These are phyloP conservation scores for Echites panduratus DNA, from an alignment of 257 asterid genomes.

Conservation along the genomic window DNA sequence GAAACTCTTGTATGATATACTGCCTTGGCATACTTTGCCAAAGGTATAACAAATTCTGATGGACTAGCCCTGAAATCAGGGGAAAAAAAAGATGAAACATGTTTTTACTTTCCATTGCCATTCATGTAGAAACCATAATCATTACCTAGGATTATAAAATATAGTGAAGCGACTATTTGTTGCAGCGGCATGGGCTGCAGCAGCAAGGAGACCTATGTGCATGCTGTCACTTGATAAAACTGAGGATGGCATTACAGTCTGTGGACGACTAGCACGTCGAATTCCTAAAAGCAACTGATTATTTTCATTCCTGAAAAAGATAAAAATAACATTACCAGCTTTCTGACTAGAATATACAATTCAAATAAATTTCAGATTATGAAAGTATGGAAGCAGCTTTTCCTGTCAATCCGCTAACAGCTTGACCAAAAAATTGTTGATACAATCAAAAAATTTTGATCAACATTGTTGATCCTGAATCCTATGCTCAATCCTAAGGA, in stretches of 20 bases:
- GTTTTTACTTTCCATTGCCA: not conserved
- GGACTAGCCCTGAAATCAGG: slow-evolving; percentile 70
- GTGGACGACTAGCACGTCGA: slow-evolving; percentile 84
- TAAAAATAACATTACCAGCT: not conserved
- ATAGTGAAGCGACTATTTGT: slow-evolving; percentile 88
- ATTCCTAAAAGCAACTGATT: slow-evolving; percentile 84
- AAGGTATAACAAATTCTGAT: slow-evolving; percentile 84
- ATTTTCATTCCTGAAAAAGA: slow-evolving; percentile 65
- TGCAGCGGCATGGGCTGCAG: slow-evolving; percentile 95
- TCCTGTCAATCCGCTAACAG: not conserved
- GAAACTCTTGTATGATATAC: slow-evolving; percentile 79
- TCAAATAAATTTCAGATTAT: not conserved
- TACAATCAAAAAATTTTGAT: not conserved
- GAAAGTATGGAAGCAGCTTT: not conserved
- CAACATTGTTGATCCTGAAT: not conserved
- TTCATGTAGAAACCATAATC: not conserved
- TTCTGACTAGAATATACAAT: not conserved
- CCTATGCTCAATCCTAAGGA: not conserved
- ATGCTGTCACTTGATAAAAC: slow-evolving; percentile 92
- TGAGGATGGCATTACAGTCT: slow-evolving; percentile 85
- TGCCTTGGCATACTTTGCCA: slow-evolving; percentile 82
- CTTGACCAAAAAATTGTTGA: not conserved
- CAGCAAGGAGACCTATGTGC: slow-evolving; percentile 98
- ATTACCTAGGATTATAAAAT: slow-evolving; percentile 83
- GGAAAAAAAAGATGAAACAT: slow-evolving; percentile 1